Percentiles rank a stretch among this genome's conserved stretches.
These are phyloP conservation scores for Elongisporangium prolatum DNA, from an alignment of 352 stramenopile genomes.

Conservation along the genomic window DNA sequence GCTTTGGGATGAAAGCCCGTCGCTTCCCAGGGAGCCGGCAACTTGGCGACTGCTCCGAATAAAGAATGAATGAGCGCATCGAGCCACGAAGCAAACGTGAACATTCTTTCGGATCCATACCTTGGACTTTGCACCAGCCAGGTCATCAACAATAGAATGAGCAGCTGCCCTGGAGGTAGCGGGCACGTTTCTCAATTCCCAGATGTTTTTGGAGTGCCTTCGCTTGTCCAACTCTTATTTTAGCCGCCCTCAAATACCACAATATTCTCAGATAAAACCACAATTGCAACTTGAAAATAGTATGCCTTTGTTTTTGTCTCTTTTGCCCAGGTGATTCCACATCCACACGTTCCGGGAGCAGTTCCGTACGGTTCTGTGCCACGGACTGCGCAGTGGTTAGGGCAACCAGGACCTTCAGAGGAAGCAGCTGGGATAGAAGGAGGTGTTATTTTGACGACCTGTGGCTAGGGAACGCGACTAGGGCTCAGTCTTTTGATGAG, in stretches of 20 bases:
- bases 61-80: neutral
- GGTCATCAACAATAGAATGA: neutral
- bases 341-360: neutral
- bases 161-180: neutral
- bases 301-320: neutral
- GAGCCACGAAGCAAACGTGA: neutral
- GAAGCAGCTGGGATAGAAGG: neutral
- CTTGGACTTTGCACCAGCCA: neutral
- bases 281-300: neutral
- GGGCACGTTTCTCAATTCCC: neutral
- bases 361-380: neutral
- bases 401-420: neutral
- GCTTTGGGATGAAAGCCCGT: neutral
- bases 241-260: neutral
- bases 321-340: neutral
- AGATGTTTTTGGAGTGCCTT: neutral
- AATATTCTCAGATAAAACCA: neutral
- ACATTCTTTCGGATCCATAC: neutral
- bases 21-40: neutral
- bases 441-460: neutral
- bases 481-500: neutral
- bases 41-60: neutral
- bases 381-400: neutral
- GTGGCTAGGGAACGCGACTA: neutral
- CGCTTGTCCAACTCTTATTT: neutral